phyloP scores from a whole-genome alignment of 768 basidiomycete species.

The Kwoniella sp. region DNA sequence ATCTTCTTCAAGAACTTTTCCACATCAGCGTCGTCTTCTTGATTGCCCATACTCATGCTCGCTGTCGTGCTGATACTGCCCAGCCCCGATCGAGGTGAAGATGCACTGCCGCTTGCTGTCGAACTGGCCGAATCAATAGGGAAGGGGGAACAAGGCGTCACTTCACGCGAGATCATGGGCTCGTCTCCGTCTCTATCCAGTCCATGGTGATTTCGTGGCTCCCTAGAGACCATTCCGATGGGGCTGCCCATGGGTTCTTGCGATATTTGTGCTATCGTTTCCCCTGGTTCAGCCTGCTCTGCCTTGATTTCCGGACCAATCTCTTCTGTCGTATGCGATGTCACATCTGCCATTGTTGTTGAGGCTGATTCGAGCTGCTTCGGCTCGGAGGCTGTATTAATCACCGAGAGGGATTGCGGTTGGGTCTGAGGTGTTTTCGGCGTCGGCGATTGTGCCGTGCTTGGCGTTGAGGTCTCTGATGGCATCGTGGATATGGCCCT shows the following conservation, averaged over 20 bases:
- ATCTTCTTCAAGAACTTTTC: constrained; percentile 44
- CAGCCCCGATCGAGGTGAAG: constrained; percentile 14
- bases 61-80: constrained; percentile 23
- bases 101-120: constrained; percentile 6
- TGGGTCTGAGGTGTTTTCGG: not conserved
- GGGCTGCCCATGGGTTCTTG: too few relatives aligned
- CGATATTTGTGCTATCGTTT: too few relatives aligned
- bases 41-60: constrained; percentile 1
- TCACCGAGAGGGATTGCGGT: not conserved
- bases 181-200: constrained; percentile 6
- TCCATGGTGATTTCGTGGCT: not conserved
- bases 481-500: not conserved
- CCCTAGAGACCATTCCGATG: not conserved
- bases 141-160: constrained; percentile 31
- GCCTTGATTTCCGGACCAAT: too few relatives aligned
- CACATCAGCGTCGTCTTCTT: constrained; percentile 31
- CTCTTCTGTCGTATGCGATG: not conserved
- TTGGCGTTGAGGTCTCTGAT: not conserved
- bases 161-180: constrained; percentile 26
- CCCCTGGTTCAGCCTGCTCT: too few relatives aligned
- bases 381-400: not conserved
- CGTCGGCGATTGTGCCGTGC: not conserved
- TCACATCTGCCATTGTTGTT: not conserved
- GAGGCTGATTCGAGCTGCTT: not conserved
- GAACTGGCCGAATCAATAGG: not conserved